These are phyloP conservation scores for Fusarium sp. DNA, from an alignment of 2,329 filamentous ascomycete genomes.

Conservation along the genomic window DNA sequence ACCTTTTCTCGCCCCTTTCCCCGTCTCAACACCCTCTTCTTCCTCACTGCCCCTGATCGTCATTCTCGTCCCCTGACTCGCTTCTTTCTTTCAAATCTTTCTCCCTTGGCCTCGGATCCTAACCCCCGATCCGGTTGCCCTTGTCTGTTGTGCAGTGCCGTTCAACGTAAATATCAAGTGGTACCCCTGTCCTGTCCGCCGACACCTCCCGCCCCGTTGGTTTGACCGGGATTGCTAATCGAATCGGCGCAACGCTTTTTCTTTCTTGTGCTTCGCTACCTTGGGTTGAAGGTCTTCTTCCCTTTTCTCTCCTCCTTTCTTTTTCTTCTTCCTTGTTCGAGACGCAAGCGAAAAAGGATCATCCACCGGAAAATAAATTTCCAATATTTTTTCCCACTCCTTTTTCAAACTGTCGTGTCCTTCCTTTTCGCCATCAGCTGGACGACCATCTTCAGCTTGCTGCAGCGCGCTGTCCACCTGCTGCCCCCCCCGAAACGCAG, in stretches of 20 bases:
- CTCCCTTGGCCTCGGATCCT: constrained; percentile 21
- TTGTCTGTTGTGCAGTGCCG: constrained; percentile 13
- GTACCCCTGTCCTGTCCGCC: constrained; percentile 25
- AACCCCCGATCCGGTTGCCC: constrained; percentile 28
- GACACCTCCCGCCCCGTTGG: constrained; percentile 21
- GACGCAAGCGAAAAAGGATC: constrained; percentile 5
- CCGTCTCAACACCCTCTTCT: constrained; percentile 15
- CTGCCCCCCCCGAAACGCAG: neutral
- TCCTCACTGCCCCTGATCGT: constrained; percentile 30
- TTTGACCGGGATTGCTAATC: constrained; percentile 40
- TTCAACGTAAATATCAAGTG: constrained; percentile 8
- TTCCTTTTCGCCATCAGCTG: neutral
- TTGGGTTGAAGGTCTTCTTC: constrained; percentile 9
- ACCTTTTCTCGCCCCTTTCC: constrained; percentile 9
- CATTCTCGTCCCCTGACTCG: constrained; percentile 30
- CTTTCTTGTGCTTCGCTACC: constrained; percentile 13
- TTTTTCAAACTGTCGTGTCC: neutral
- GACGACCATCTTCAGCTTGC: constrained; percentile 6
- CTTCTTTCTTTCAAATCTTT: constrained; percentile 14
- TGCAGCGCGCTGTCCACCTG: constrained; percentile 20
- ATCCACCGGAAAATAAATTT: neutral
- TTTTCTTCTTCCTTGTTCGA: constrained; percentile 3
- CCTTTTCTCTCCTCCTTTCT: constrained; percentile 3
- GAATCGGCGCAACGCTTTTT: constrained; percentile 31
- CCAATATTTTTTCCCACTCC: neutral